Conservation (phyloP, 176 grass and related monocot species). For the Rhynchospora tenuis region DNA sequence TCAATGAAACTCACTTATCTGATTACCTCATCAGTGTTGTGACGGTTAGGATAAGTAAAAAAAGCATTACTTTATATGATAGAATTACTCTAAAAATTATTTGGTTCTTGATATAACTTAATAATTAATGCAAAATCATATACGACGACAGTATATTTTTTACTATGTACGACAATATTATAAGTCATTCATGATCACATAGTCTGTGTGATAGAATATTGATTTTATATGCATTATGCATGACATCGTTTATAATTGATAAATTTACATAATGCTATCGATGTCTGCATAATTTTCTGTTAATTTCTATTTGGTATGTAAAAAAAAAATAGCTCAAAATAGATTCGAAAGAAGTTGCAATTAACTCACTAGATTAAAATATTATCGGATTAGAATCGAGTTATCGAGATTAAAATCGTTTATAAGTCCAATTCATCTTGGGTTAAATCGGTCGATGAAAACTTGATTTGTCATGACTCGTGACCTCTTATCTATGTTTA, state of each 20-base stretch:
- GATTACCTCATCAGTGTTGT: neutral
- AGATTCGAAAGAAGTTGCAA: no score
- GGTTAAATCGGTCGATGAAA: no score
- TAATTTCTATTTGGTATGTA: neutral
- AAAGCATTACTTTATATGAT: no score
- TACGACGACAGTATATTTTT: neutral
- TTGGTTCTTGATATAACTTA: neutral
- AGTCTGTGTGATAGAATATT: neutral
- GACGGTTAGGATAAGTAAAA: no score
- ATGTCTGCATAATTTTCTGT: neutral
- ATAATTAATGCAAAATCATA: neutral
- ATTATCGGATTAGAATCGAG: no score
- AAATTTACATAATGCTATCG: neutral
- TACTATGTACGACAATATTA: neutral
- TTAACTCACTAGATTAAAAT: no score
- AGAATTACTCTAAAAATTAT: neutral
- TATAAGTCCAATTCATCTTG: no score
- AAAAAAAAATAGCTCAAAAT: no score
- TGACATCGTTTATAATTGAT: neutral
- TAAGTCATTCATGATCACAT: neutral
- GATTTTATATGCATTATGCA: neutral
- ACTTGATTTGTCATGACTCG: no score
- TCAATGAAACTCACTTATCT: neutral
- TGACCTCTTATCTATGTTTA: no score
- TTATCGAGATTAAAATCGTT: no score